Evolutionary conservation across 176 grass and related monocot species (phyloP).

Genomic region (Pontederia crassipes): DNA sequence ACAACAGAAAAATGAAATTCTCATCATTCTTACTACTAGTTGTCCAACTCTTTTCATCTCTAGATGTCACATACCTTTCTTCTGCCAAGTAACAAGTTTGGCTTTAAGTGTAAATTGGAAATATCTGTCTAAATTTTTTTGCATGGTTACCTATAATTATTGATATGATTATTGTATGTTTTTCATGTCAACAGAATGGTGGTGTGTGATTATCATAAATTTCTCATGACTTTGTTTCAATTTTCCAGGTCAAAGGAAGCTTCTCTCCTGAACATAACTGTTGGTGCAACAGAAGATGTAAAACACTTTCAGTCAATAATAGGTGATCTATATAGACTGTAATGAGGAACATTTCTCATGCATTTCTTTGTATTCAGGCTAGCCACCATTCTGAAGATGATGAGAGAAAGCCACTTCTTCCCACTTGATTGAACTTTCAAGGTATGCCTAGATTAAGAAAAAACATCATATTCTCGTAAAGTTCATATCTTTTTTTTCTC

Average conservation of each 20-base stretch:
- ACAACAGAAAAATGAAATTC: too few relatives aligned
- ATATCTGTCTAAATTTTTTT: not conserved
- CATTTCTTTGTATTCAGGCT: constrained; percentile 39
- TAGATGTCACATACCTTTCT: too few relatives aligned
- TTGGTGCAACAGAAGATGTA: constrained; percentile 63
- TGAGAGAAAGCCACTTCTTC: constrained; percentile 67
- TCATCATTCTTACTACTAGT: too few relatives aligned
- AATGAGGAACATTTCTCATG: not conserved
- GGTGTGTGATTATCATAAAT: not conserved
- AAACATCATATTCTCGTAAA: too few relatives aligned
- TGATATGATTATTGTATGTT: not conserved
- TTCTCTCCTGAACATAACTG: constrained; percentile 28
- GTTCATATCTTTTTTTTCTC: too few relatives aligned
- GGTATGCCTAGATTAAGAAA: constrained; percentile 5
- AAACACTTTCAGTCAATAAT: constrained; percentile 2
- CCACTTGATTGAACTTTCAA: constrained; percentile 42
- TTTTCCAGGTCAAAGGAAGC: constrained; percentile 47
- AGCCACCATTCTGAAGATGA: constrained; percentile 56
- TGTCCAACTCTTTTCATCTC: too few relatives aligned
- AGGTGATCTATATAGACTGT: not conserved
- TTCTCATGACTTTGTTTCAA: constrained; percentile 15
- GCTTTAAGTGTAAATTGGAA: too few relatives aligned
- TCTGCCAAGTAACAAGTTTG: too few relatives aligned
- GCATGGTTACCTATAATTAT: not conserved
- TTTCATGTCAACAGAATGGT: not conserved